phyloP scores from a whole-genome alignment of 371 early-diverging fungal genomes.

The Sporodiniella umbellata region DNA sequence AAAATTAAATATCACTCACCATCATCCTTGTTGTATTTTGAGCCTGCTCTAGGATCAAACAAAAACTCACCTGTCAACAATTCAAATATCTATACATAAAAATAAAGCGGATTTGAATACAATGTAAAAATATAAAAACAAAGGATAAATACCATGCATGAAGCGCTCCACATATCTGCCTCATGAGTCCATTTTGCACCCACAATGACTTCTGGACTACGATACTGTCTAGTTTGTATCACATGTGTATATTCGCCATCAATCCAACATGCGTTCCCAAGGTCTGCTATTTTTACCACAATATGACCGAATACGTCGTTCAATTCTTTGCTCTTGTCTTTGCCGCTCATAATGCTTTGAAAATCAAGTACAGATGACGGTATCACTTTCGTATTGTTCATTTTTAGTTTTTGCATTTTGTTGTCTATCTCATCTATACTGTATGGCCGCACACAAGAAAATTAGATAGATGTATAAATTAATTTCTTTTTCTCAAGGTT shows the following conservation, averaged over 20 bases:
- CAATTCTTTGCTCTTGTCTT: neutral
- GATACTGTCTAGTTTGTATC: conserved; percentile 97
- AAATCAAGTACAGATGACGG: conserved; percentile 30
- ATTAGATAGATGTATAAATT: neutral
- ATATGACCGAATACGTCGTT: conserved; percentile 37
- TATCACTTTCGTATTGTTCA: conserved; percentile 20
- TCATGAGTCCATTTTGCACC: conserved; percentile 87
- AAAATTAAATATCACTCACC: too few relatives aligned
- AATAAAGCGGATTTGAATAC: too few relatives aligned
- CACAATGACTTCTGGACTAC: conserved; percentile 97
- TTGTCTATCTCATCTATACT: conserved; percentile 5
- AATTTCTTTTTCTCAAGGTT: conserved; percentile 7
- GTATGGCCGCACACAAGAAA: neutral
- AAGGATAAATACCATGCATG: conserved; percentile 72
- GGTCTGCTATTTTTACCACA: conserved; percentile 93
- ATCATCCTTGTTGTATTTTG: conserved; percentile 85
- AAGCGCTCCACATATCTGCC: conserved; percentile 96
- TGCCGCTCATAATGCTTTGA: conserved; percentile 6
- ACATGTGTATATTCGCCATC: conserved; percentile 92
- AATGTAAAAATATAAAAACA: too few relatives aligned
- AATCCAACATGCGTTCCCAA: conserved; percentile 96
- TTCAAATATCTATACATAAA: conserved; percentile 52
- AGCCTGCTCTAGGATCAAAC: conserved; percentile 91
- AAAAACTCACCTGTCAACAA: conserved; percentile 92
- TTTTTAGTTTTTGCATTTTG: conserved; percentile 7